Evolutionary conservation across 2,329 filamentous ascomycete genomes (phyloP), one percentile per base, ranked within the genome.

Genomic region (Colletotrichum paranaense): DNA sequence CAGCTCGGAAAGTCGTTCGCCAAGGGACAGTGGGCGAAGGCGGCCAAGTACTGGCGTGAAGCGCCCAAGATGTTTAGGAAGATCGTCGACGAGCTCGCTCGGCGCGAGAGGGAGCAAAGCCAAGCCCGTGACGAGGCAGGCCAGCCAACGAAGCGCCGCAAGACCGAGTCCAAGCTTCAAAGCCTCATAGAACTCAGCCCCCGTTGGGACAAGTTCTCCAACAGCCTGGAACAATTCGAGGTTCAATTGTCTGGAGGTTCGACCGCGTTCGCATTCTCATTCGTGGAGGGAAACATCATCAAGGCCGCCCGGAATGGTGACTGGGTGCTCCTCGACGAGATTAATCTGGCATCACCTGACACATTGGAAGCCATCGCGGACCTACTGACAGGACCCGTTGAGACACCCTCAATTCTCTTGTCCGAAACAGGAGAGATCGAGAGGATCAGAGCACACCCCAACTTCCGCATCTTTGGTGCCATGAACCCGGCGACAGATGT

Each of bases 401-500:
- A 91, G 42, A 87, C 87, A 0, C 96, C 96, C 1, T 98, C 94
- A 0, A 92, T 99, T 58, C 85, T 99, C 5, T 88, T 99, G 8
- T 95, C 95, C 0, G 97, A 99, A 84, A 97, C 95, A 52, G 97
- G 97, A 49, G 95, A 97, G 77, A 94, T 98, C 56, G 95, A 98
- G 81, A 91, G 95, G 76, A 92, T 99, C 46, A 89, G 92, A 74
- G 97, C 95, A 0, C 96, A 99, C 81, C 92, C 95, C 0, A 92
- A 98, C 76, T 99, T 99, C 81, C 92, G 97, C 52, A 94, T 99
- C 16, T 99, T 99, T 80, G 97, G 94, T 64, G 97, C 97, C 32
- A 99, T 99, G 97, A 99, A 99, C 79, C 97, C 97, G 35, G 97
- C 97, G 5, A 99, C 97, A 3, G 97, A 99, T 84, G 92, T 98